Evolutionary conservation across 148 eudicot species (phyloP).

Genomic region (Heliamphora exappendiculata): DNA sequence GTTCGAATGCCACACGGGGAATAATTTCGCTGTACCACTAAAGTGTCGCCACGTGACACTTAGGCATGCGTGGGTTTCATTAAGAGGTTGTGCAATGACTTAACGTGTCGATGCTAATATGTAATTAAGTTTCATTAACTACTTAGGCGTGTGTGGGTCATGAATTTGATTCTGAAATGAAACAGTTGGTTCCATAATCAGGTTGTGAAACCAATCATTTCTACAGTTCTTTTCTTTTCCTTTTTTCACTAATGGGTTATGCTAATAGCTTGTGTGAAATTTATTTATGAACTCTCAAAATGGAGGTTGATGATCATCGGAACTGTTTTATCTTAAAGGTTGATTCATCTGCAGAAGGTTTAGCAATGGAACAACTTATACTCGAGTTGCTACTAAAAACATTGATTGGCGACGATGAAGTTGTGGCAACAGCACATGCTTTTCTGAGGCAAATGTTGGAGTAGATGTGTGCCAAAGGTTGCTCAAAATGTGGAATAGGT

Average conservation of each 20-base stretch:
- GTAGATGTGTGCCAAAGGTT: slow-evolving; percentile 53
- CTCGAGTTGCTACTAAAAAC: slow-evolving; percentile 46
- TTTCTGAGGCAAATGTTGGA: slow-evolving; percentile 63
- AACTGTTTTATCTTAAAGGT: slow-evolving; percentile 30
- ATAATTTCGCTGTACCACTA: too few species aligned
- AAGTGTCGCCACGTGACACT: too few species aligned
- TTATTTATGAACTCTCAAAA: neutral
- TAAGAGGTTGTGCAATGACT: too few species aligned
- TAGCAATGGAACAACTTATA: slow-evolving; percentile 39
- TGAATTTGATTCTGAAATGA: slow-evolving; percentile 6
- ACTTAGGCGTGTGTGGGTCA: neutral
- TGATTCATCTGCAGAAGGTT: slow-evolving; percentile 33
- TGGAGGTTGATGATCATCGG: slow-evolving; percentile 4
- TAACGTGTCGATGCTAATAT: neutral
- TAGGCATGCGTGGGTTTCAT: too few species aligned
- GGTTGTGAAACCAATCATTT: too few species aligned
- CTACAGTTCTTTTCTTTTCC: neutral
- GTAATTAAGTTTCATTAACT: neutral
- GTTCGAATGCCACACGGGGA: too few species aligned
- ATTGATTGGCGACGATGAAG: slow-evolving; percentile 47
- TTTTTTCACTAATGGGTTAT: neutral
- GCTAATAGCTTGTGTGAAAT: neutral
- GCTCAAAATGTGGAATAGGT: slow-evolving; percentile 56
- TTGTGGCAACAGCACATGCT: slow-evolving; percentile 40
- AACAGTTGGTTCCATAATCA: neutral